phyloP scores from a whole-genome alignment of 768 basidiomycete genomes.

The Termitomyces sp. region DNA sequence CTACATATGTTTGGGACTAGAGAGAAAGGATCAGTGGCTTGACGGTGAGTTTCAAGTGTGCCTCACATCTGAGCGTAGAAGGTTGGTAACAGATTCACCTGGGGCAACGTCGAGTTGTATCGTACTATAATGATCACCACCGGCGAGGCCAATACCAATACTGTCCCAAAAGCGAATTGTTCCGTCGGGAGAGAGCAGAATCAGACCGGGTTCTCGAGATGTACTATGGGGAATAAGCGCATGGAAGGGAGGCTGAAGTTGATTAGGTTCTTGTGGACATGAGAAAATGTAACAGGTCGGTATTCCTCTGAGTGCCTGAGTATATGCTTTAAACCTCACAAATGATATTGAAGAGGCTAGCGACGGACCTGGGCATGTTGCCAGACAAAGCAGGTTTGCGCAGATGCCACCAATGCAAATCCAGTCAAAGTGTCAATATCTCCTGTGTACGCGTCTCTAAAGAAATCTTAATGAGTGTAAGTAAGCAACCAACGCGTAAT shows the following conservation, averaged over 20 bases:
- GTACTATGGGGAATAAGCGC: conserved; percentile 65
- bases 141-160: conserved; percentile 78
- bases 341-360: neutral
- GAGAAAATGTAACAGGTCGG: conserved; percentile 84
- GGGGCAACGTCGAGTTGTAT: conserved; percentile 43
- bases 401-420: conserved; percentile 69
- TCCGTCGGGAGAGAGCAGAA: conserved; percentile 70
- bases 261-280: conserved; percentile 49
- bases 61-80: conserved; percentile 65
- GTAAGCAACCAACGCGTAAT: neutral
- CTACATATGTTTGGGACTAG: conserved; percentile 64
- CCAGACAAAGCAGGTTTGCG: conserved; percentile 80
- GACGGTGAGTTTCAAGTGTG: neutral
- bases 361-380: conserved; percentile 63
- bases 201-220: conserved; percentile 81
- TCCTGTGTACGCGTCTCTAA: conserved; percentile 62
- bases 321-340: neutral
- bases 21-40: conserved; percentile 6
- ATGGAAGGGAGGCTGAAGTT: conserved; percentile 44
- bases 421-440: conserved; percentile 69
- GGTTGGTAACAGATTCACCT: conserved; percentile 60
- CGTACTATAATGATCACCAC: conserved; percentile 63
- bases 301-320: conserved; percentile 58
- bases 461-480: conserved; percentile 48
- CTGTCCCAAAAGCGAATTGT: conserved; percentile 85